Evolutionary conservation across 164 flowering plant genomes (phyloP).

Genomic region (Vitis amurensis): DNA sequence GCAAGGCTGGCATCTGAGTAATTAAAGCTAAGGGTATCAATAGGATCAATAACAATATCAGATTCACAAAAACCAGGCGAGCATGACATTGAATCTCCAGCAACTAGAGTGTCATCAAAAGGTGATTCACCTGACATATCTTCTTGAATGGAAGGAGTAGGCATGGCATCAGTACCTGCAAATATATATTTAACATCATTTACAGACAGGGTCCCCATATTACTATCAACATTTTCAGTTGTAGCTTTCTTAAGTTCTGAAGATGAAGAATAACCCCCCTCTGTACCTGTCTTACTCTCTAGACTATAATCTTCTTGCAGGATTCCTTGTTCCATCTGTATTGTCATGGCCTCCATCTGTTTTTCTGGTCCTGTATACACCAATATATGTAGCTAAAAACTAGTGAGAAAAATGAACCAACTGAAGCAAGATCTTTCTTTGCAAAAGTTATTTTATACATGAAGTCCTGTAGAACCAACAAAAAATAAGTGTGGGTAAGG

Average conservation of each 20-base stretch:
- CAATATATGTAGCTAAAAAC: background rate
- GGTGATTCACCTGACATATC: slow-evolving; percentile 32
- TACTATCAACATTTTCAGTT: slow-evolving; percentile 36
- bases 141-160: slow-evolving; percentile 30
- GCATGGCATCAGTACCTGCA: slow-evolving; percentile 25
- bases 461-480: background rate
- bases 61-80: slow-evolving; percentile 26
- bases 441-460: background rate
- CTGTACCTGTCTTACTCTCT: slow-evolving; percentile 46
- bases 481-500: background rate
- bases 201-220: slow-evolving; percentile 11
- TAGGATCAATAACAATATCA: slow-evolving; percentile 23
- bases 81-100: slow-evolving; percentile 22
- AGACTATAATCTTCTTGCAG: slow-evolving; percentile 22
- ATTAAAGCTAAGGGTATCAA: slow-evolving; percentile 25
- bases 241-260: slow-evolving; percentile 35
- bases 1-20: slow-evolving; percentile 24
- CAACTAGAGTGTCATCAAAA: slow-evolving; percentile 30
- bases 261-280: slow-evolving; percentile 41
- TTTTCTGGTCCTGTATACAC: slow-evolving; percentile 44
- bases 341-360: slow-evolving; percentile 60
- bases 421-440: background rate
- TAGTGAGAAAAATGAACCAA: background rate
- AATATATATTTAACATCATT: slow-evolving; percentile 25
- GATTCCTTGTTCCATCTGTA: slow-evolving; percentile 41